Percentiles rank a stretch among this genome's conserved stretches.
Evolutionary conservation across 768 basidiomycete genomes (phyloP).

Genomic region (Phanerodontia chrysosporium): DNA sequence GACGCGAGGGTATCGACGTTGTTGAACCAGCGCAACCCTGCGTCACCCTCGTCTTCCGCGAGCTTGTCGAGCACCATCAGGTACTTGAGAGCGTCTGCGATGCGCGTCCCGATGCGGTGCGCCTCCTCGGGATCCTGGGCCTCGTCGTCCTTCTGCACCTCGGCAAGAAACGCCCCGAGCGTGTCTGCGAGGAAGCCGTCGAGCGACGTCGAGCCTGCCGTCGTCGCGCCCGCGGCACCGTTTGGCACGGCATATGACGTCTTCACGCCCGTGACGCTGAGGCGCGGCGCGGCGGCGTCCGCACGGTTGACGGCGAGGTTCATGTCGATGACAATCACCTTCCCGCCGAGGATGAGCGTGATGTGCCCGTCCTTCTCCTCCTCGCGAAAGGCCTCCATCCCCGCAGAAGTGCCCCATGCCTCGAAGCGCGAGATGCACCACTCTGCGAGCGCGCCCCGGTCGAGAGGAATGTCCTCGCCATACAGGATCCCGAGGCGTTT

Average conservation of each 20-base stretch:
- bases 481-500: conserved; percentile 45
- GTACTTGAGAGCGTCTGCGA: conserved; percentile 58
- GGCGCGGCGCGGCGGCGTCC: conserved; percentile 31
- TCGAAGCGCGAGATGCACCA: conserved; percentile 61
- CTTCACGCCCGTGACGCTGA: conserved; percentile 56
- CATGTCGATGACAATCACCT: conserved; percentile 76
- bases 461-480: conserved; percentile 61
- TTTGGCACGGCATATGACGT: conserved; percentile 66
- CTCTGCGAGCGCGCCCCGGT: conserved; percentile 38
- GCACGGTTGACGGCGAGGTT: conserved; percentile 50
- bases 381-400: conserved; percentile 71
- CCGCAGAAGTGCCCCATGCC: conserved; percentile 57
- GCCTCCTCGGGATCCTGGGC: conserved; percentile 51
- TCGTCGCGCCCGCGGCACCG: conserved; percentile 28
- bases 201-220: conserved; percentile 50
- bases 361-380: conserved; percentile 41
- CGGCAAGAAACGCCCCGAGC: conserved; percentile 53
- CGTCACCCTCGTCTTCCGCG: conserved; percentile 55
- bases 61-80: conserved; percentile 70
- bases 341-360: conserved; percentile 67
- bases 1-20: conserved; percentile 54
- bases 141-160: conserved; percentile 53
- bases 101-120: conserved; percentile 40
- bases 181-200: conserved; percentile 58
- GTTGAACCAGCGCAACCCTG: conserved; percentile 72